Base-by-base conservation (phyloP, 495 filamentous ascomycete genomes). In the Parmelia sp. region DNA sequence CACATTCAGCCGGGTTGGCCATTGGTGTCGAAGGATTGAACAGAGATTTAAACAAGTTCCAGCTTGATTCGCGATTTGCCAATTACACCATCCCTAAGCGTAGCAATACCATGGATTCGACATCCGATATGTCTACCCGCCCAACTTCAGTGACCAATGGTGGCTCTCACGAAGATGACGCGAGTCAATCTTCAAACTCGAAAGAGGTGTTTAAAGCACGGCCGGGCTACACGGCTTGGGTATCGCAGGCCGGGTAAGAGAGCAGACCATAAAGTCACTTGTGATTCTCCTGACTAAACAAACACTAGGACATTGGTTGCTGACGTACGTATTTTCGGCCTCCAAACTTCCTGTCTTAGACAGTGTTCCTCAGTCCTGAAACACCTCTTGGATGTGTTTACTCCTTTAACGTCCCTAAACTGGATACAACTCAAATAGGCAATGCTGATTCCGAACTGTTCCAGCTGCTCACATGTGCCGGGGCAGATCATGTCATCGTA, bases 191-290 rank as follows among this genome's bases (percentile, higher is more conserved):
- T n/a, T 77, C 73, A n/a, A 78, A 69, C 27, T 23, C 77, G 25
- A 83, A 80, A 69, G 77, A 78, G 49, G 74, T 80, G 45, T 96
- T 96, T 76, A 78, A 89, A 67, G 87, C 91, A 1, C 90, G 91
- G 67, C 90, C 91, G 2, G 94, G 94, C 21, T 98, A 97, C 73
- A 95, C 92, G 76, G 90, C 96, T 79, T 97, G 95, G 94, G 92
- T 45, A 4, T 45, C 42, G 23, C 42, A 45, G 21, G 42, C 42
- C 23, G 47, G 29, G 51, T 55, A 12, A 55, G 51, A 31, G 17
- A 3, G 27, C n/a, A 19, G 10, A 17, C 12, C 14, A 10, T 40
- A 14, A 19, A 14, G 31, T 53, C 15, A 31, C n/a, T 31, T 31
- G 6, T 31, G 23, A 6, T 31, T 3, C 27, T 31, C n/a, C 25